Conservation (phyloP, 805 yeast species). For the Geotrichum ghanense region DNA sequence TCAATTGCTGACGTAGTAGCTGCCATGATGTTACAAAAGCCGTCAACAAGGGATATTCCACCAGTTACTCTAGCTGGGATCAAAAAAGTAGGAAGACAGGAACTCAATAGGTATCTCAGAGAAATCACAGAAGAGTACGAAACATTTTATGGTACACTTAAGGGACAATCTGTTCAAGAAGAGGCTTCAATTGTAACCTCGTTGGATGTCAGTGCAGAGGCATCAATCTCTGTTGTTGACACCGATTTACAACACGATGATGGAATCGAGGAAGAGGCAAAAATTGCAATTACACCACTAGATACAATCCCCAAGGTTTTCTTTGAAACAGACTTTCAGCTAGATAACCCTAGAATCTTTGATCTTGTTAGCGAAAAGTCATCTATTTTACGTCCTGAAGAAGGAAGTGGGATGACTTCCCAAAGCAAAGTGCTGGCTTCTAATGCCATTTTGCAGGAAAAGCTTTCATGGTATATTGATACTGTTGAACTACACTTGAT, state of each 20-base stretch:
- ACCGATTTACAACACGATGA: conserved; percentile 11
- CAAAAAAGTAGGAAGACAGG: conserved; percentile 32
- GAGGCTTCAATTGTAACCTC: too few species aligned
- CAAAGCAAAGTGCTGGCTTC: conserved; percentile 33
- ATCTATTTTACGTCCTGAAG: conserved; percentile 28
- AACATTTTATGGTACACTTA: conserved; percentile 12
- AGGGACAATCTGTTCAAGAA: too few species aligned
- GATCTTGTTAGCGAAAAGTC: conserved; percentile 54
- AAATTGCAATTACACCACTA: conserved; percentile 16
- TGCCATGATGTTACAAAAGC: conserved; percentile 31
- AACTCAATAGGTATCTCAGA: conserved; percentile 34
- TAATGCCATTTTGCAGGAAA: conserved; percentile 57
- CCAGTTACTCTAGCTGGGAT: conserved; percentile 55
- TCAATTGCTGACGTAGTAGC: conserved; percentile 69
- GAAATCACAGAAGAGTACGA: conserved; percentile 35
- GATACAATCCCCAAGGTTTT: conserved; percentile 57
- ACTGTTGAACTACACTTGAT: conserved; percentile 72
- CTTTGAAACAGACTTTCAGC: conserved; percentile 54
- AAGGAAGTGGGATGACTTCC: conserved; percentile 1
- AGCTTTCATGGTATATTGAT: conserved; percentile 72
- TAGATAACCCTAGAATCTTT: conserved; percentile 83
- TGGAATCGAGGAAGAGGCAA: neutral
- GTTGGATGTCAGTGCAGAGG: too few species aligned
- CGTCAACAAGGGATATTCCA: conserved; percentile 78
- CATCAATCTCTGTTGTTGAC: neutral